Evolutionary conservation across 2,329 filamentous ascomycete species (phyloP).

Genomic region (Diplodia corticola): DNA sequence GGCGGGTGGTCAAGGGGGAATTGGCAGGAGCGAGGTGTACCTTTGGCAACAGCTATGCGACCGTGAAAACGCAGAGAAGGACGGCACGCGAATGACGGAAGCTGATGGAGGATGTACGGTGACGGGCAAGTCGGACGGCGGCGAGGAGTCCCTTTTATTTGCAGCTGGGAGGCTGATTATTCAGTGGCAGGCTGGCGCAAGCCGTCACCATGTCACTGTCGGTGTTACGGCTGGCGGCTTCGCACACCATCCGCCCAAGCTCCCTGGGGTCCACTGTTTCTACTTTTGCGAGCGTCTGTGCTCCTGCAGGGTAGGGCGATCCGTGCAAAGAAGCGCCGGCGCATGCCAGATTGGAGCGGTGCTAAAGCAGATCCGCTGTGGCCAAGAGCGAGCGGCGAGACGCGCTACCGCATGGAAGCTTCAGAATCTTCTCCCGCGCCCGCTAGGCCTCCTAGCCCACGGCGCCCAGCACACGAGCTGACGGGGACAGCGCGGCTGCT

Average conservation of each 20-base stretch:
- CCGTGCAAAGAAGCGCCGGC: constrained; percentile 19
- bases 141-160: constrained; percentile 18
- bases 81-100: constrained; percentile 12
- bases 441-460: constrained; percentile 1
- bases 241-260: constrained; percentile 22
- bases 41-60: not conserved
- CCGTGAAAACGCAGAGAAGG: not conserved
- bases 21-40: constrained; percentile 4
- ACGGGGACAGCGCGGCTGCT: constrained; percentile 2
- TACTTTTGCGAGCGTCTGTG: constrained; percentile 22
- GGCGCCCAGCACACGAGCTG: constrained; percentile 15
- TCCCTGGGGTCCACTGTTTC: constrained; percentile 22
- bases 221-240: constrained; percentile 11
- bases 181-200: constrained; percentile 12
- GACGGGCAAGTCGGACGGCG: not conserved
- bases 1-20: not conserved
- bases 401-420: constrained; percentile 13
- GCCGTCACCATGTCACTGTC: not conserved
- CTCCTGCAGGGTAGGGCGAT: constrained; percentile 21
- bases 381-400: constrained; percentile 13
- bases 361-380: constrained; percentile 15
- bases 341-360: constrained; percentile 8
- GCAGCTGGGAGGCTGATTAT: constrained; percentile 15
- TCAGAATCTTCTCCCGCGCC: constrained; percentile 21
- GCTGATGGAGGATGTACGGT: constrained; percentile 12